These are phyloP conservation scores for Colletotrichum somersetense DNA, from an alignment of 2,329 filamentous ascomycete species.

Conservation along the genomic window DNA sequence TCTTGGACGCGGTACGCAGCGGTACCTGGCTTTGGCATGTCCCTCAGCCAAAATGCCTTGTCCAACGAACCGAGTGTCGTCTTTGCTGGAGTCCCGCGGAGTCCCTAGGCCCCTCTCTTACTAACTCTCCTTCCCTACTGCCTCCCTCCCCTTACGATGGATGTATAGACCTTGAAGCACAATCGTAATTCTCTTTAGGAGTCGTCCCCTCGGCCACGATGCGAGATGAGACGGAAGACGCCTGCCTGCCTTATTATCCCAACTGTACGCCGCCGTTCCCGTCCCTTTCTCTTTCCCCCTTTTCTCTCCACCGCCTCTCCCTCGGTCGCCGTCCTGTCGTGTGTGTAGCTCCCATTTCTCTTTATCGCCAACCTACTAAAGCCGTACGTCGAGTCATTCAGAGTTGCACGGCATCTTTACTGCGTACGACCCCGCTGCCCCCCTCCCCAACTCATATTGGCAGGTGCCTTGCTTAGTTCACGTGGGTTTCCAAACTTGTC, in stretches of 20 bases:
- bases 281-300: conserved; percentile 5
- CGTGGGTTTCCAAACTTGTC: conserved; percentile 23
- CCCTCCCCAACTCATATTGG: neutral
- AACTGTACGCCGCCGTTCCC: conserved; percentile 14
- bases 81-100: conserved; percentile 11
- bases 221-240: conserved; percentile 5
- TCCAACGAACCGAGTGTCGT: conserved; percentile 20
- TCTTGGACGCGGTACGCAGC: conserved; percentile 1
- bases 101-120: neutral
- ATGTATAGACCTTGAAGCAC: conserved; percentile 7
- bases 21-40: conserved; percentile 4
- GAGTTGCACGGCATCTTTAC: conserved; percentile 23
- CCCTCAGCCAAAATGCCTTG: conserved; percentile 3
- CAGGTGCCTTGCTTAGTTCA: conserved; percentile 13
- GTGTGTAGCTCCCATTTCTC: conserved; percentile 6
- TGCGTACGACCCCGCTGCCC: neutral
- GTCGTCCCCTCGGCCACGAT: neutral
- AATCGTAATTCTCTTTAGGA: neutral
- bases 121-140: neutral
- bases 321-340: conserved; percentile 36
- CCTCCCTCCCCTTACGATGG: neutral
- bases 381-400: conserved; percentile 34
- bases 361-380: conserved; percentile 24
- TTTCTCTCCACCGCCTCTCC: conserved; percentile 32
- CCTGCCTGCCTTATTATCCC: conserved; percentile 22